Evolutionary conservation across 1,139 yeast genomes (phyloP).

Genomic region (Groenewaldozyma sp.): DNA sequence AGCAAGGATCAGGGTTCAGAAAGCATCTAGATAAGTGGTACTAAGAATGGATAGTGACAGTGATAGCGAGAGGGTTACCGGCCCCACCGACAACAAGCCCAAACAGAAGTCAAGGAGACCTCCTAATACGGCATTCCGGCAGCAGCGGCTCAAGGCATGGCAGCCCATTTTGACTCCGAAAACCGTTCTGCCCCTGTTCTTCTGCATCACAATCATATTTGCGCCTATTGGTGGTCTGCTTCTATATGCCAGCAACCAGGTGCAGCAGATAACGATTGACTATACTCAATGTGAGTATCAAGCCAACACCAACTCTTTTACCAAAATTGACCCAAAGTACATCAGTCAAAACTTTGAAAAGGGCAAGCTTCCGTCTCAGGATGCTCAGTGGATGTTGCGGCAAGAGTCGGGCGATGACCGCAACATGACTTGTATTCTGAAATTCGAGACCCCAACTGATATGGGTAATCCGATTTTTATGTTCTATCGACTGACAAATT

Average conservation of each 20-base stretch:
- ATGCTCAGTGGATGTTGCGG: conserved; percentile 61
- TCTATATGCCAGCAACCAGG: conserved; percentile 67
- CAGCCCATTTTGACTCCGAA: conserved; percentile 85
- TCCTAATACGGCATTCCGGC: conserved; percentile 38
- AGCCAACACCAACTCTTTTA: conserved; percentile 48
- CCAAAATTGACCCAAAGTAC: conserved; percentile 53
- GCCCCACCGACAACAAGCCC: conserved; percentile 13
- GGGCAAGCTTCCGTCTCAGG: conserved; percentile 21
- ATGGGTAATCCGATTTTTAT: conserved; percentile 70
- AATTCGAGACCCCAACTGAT: conserved; percentile 67
- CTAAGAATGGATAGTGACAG: conserved; percentile 32
- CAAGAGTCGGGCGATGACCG: conserved; percentile 28
- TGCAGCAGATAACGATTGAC: conserved; percentile 73
- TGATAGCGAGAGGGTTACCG: conserved; percentile 23
- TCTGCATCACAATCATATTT: conserved; percentile 69
- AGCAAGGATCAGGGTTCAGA: background rate
- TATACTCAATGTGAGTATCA: conserved; percentile 62
- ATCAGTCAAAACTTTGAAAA: conserved; percentile 44
- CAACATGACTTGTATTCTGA: conserved; percentile 46
- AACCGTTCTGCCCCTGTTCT: conserved; percentile 74
- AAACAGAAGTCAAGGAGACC: conserved; percentile 32
- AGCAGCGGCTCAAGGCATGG: conserved; percentile 41
- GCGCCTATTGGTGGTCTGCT: conserved; percentile 90
- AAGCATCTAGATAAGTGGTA: too few relatives aligned
- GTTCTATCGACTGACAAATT: conserved; percentile 73